These are phyloP conservation scores for Castanea mollissima DNA, from an alignment of 306 rosid species.

Conservation along the genomic window DNA sequence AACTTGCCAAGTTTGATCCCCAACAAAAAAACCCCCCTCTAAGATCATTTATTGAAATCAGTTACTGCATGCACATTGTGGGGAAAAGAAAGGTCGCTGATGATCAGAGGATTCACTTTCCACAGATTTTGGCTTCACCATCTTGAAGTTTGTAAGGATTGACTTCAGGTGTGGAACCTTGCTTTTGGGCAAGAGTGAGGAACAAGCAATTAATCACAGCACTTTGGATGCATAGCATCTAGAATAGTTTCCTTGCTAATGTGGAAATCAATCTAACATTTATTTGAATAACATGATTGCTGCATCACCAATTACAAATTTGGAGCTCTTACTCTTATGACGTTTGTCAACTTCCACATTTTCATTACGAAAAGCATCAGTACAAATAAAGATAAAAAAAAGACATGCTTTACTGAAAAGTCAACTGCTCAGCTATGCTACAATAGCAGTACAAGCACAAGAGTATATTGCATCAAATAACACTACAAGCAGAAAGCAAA, in stretches of 20 bases:
- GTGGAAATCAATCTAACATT: background rate
- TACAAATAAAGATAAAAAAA: background rate
- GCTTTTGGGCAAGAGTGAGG: too few species aligned
- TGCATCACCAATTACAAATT: background rate
- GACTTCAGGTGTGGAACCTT: too few species aligned
- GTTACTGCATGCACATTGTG: too few species aligned
- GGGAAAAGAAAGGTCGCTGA: too few species aligned
- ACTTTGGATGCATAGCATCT: background rate
- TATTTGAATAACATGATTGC: background rate
- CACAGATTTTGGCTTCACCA: too few species aligned
- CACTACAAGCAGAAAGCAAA: background rate
- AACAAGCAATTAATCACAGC: background rate
- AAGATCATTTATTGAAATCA: too few species aligned
- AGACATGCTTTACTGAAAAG: background rate
- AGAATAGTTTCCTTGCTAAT: background rate
- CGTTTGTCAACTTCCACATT: background rate
- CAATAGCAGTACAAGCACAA: background rate
- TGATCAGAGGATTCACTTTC: too few species aligned
- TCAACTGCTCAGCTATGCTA: background rate
- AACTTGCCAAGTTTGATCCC: conserved; percentile 57
- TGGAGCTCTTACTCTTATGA: background rate
- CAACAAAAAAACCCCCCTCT: conserved; percentile 65
- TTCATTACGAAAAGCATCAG: background rate
- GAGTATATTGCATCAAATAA: background rate
- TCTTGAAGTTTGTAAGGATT: too few species aligned